A percentile compares a stretch with the other conserved stretches of the same genome.
Evolutionary conservation across 805 yeast species (phyloP).

Genomic region (Pichia paraexigua): DNA sequence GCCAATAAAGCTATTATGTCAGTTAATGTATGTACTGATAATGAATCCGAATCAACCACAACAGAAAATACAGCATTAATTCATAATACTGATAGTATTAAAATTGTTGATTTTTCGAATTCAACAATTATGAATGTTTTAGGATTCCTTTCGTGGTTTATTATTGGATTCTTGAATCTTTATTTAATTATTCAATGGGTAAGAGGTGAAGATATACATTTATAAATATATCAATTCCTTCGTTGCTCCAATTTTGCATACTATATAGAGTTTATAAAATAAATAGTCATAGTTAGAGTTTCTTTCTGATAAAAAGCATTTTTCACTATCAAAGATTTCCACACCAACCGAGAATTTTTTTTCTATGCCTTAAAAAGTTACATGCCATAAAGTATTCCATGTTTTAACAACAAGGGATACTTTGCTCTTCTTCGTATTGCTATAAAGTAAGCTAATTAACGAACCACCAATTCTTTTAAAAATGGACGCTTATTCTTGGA

Average conservation of each 20-base stretch:
- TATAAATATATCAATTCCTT: constrained; percentile 10
- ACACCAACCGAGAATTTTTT: no score
- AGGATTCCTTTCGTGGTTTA: constrained; percentile 58
- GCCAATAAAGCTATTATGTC: constrained; percentile 62
- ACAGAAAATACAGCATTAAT: constrained; percentile 2
- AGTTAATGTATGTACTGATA: constrained; percentile 28
- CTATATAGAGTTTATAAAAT: background rate
- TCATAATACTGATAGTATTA: background rate
- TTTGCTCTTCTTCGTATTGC: no score
- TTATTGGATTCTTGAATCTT: constrained; percentile 62
- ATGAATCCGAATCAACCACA: constrained; percentile 1
- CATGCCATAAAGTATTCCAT: background rate
- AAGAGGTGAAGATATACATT: constrained; percentile 30
- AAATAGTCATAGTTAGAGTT: no score
- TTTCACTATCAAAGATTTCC: no score
- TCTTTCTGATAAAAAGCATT: no score
- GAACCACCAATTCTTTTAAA: background rate
- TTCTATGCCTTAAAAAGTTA: no score
- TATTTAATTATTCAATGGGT: constrained; percentile 34
- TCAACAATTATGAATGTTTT: constrained; percentile 45
- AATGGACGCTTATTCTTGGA: background rate
- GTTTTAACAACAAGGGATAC: no score
- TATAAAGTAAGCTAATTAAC: background rate
- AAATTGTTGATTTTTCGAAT: constrained; percentile 51
- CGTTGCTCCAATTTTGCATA: background rate